Evolutionary conservation across 2,329 filamentous ascomycete species (phyloP).

Genomic region (Escovopsis sp.): DNA sequence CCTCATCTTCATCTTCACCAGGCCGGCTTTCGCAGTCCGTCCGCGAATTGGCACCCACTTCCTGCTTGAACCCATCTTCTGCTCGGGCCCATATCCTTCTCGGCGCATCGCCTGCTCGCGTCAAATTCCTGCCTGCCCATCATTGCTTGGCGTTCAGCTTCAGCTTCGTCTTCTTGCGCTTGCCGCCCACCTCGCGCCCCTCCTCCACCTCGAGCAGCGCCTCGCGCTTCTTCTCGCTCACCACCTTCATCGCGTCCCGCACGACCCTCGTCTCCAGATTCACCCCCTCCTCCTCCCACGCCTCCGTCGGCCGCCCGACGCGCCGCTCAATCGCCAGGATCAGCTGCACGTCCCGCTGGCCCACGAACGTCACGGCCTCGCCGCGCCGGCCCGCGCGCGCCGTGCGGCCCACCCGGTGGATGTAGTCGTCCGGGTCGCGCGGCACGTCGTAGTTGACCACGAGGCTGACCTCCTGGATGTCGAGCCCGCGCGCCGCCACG

Average conservation of each 20-base stretch:
- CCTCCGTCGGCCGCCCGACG: slow-evolving; percentile 64
- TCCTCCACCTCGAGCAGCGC: slow-evolving; percentile 85
- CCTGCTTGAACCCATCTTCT: no score
- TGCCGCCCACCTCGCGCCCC: slow-evolving; percentile 80
- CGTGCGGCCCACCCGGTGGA: slow-evolving; percentile 89
- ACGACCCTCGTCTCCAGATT: slow-evolving; percentile 86
- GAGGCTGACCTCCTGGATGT: slow-evolving; percentile 81
- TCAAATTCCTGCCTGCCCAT: background rate
- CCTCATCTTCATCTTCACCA: no score
- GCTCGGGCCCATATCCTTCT: no score
- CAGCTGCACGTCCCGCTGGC: slow-evolving; percentile 81
- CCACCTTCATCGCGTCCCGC: slow-evolving; percentile 70
- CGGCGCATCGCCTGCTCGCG: no score
- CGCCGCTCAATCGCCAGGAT: slow-evolving; percentile 80
- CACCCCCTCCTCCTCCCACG: slow-evolving; percentile 80
- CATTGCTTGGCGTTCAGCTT: slow-evolving; percentile 29
- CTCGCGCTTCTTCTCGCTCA: slow-evolving; percentile 91
- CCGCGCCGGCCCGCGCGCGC: slow-evolving; percentile 78
- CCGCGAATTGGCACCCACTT: no score
- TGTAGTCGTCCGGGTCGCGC: slow-evolving; percentile 92
- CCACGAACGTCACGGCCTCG: slow-evolving; percentile 74
- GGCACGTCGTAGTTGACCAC: slow-evolving; percentile 95
- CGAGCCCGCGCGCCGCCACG: slow-evolving; percentile 82
- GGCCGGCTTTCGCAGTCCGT: no score
- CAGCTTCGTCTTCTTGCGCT: slow-evolving; percentile 48